These are phyloP conservation scores for Laetiporus sulphureus DNA, from an alignment of 1,284 basidiomycete genomes.

Conservation along the genomic window DNA sequence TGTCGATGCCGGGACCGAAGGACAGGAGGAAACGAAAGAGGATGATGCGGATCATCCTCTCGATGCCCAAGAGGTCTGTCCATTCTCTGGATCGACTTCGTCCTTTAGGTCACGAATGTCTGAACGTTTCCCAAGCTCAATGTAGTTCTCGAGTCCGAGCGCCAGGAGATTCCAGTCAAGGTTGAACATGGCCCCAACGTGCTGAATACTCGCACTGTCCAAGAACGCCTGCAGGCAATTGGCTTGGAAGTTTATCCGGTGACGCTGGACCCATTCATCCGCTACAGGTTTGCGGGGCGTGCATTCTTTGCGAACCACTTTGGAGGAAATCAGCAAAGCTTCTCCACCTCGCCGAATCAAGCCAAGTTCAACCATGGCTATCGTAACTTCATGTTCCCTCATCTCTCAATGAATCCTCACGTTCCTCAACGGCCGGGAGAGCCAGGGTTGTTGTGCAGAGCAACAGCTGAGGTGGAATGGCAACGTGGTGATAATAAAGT, in stretches of 20 bases:
- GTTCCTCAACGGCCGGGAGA: constrained; percentile 13
- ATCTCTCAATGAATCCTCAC: constrained; percentile 12
- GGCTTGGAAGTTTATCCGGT: constrained; percentile 6
- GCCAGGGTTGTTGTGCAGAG: constrained; percentile 13
- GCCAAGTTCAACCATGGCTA: constrained; percentile 7
- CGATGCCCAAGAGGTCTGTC: too few species aligned
- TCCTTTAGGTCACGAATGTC: too few species aligned
- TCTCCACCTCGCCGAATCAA: constrained; percentile 7
- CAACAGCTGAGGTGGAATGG: constrained; percentile 6
- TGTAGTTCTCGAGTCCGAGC: neutral
- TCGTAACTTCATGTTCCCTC: constrained; percentile 13
- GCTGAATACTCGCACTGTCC: neutral
- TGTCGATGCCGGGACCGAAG: too few species aligned
- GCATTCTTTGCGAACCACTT: constrained; percentile 11
- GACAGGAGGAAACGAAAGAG: too few species aligned
- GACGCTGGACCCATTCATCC: constrained; percentile 6
- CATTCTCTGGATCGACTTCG: too few species aligned
- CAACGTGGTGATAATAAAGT: constrained; percentile 5
- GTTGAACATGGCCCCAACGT: neutral
- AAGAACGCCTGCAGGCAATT: constrained; percentile 4
- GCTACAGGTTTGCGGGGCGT: constrained; percentile 9
- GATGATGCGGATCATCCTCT: too few species aligned
- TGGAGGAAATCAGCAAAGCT: constrained; percentile 9
- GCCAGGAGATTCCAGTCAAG: neutral
- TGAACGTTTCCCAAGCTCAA: neutral